Evolutionary conservation across 2,329 filamentous ascomycete genomes (phyloP).

Genomic region (Hansfordia pulvinata): DNA sequence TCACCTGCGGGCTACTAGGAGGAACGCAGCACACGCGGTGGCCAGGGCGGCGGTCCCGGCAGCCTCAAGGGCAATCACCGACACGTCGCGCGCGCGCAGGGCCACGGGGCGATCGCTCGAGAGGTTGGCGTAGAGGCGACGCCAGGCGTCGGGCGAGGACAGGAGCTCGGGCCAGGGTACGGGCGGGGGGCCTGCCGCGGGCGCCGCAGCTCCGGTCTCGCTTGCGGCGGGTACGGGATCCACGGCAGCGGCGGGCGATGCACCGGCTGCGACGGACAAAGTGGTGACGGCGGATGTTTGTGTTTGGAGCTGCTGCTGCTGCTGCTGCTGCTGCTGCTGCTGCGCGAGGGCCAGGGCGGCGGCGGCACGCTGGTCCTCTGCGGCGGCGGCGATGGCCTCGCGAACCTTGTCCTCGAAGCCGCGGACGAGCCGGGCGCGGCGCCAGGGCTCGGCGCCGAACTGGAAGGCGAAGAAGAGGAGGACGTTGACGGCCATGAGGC

Average conservation of each 20-base stretch:
- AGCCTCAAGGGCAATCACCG: constrained; percentile 55
- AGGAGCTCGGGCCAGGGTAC: constrained; percentile 27
- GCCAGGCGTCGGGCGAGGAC: constrained; percentile 32
- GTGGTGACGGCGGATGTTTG: not conserved
- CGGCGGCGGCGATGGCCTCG: constrained; percentile 36
- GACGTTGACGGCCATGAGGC: constrained; percentile 93
- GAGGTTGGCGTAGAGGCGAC: constrained; percentile 38
- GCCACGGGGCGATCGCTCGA: constrained; percentile 52
- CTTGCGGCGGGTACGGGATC: constrained; percentile 4
- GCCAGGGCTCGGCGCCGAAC: constrained; percentile 87
- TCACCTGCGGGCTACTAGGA: too few species aligned
- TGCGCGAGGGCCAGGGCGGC: constrained; percentile 1
- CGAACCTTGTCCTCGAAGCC: constrained; percentile 71
- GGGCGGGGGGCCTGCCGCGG: constrained; percentile 8
- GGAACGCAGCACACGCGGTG: constrained; percentile 36
- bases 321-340: not conserved
- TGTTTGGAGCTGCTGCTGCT: not conserved
- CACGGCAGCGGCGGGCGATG: constrained; percentile 4
- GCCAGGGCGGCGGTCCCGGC: constrained; percentile 51
- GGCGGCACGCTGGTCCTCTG: constrained; percentile 3
- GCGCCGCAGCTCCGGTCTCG: constrained; percentile 5
- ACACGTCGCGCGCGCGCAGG: constrained; percentile 56
- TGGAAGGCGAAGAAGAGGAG: constrained; percentile 76
- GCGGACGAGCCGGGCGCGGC: constrained; percentile 63
- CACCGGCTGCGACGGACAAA: not conserved